Evolutionary conservation across 2,329 filamentous ascomycete species (phyloP).

Genomic region (Coleophoma crateriformis): DNA sequence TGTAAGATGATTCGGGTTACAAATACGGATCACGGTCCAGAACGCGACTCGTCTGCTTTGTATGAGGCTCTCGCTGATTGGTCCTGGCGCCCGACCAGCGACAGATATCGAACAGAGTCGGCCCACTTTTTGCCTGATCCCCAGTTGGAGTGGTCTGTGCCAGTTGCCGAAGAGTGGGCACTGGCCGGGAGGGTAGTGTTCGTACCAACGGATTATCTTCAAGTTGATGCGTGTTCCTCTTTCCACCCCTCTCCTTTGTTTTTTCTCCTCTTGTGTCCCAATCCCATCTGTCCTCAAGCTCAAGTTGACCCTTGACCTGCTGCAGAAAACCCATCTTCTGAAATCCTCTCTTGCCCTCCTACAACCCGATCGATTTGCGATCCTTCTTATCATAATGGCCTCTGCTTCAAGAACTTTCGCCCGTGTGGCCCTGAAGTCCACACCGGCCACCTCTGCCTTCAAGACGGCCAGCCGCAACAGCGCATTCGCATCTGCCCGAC

Average conservation of each 20-base stretch:
- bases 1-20: neutral
- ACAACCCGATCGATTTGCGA: neutral
- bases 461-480: slow-evolving; percentile 50
- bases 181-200: neutral
- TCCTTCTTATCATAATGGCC: slow-evolving; percentile 26
- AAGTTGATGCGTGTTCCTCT: neutral
- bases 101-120: no score
- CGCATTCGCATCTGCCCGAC: slow-evolving; percentile 55
- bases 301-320: neutral
- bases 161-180: neutral
- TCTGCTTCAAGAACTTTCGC: slow-evolving; percentile 29
- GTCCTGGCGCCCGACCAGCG: neutral
- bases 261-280: no score
- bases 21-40: neutral
- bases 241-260: neutral
- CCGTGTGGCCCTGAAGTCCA: slow-evolving; percentile 28
- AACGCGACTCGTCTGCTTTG: neutral
- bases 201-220: no score
- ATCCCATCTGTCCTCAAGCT: neutral
- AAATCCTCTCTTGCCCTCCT: neutral
- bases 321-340: neutral
- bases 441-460: slow-evolving; percentile 41
- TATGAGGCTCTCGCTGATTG: neutral
- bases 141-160: no score
- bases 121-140: no score